These are phyloP conservation scores for Saraca asoca DNA, from an alignment of 331 rosid genomes.

Conservation along the genomic window DNA sequence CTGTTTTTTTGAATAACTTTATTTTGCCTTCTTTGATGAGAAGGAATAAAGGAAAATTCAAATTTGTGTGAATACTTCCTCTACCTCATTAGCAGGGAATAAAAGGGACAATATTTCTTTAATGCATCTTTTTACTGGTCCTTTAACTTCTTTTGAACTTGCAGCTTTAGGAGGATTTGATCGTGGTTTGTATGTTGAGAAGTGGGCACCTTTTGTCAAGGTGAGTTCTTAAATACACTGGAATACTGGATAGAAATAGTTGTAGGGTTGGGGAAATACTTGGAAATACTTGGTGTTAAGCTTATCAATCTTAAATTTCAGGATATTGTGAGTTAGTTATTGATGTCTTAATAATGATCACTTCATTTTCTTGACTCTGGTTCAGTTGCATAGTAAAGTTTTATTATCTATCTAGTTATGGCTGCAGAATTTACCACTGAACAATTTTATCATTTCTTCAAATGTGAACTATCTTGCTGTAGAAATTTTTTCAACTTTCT, in stretches of 20 bases:
- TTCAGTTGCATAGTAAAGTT: background rate
- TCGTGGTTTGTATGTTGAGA: constrained; percentile 84
- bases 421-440: background rate
- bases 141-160: constrained; percentile 24
- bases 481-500: constrained; percentile 20
- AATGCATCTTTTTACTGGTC: background rate
- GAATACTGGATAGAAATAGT: too few relatives aligned
- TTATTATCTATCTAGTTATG: constrained; percentile 2
- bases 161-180: constrained; percentile 86
- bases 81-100: background rate
- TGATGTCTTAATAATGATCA: constrained; percentile 9
- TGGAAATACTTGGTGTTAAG: constrained; percentile 9
- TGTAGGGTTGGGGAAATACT: constrained; percentile 15
- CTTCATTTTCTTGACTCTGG: constrained; percentile 16
- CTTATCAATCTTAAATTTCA: constrained; percentile 1
- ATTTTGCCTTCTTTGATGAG: constrained; percentile 13
- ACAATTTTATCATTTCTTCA: constrained; percentile 1
- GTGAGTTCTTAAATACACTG: constrained; percentile 40
- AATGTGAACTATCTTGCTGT: constrained; percentile 4
- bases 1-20: too few relatives aligned
- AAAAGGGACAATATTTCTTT: background rate
- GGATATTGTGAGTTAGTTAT: constrained; percentile 8
- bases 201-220: constrained; percentile 95
- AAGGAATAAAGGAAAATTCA: constrained; percentile 19
- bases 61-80: background rate